These are phyloP conservation scores for Citrus sp. DNA, from an alignment of 345 rosid species.

Conservation along the genomic window DNA sequence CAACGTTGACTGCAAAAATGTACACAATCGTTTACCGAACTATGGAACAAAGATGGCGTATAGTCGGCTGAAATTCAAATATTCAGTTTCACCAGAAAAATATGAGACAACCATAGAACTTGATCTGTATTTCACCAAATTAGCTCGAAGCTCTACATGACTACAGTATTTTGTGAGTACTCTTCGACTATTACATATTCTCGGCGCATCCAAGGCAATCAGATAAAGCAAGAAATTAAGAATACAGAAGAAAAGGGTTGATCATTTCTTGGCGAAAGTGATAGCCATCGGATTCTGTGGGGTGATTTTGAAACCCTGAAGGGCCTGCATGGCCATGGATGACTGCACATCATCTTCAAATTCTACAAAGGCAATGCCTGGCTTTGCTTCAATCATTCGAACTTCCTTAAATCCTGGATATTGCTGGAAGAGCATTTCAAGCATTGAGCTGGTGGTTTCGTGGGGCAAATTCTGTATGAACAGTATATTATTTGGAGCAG, in stretches of 20 bases:
- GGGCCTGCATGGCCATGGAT: slow-evolving; percentile 81
- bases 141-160: not conserved
- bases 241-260: not conserved
- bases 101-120: not conserved
- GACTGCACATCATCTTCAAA: slow-evolving; percentile 85
- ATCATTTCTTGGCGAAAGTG: slow-evolving; percentile 85
- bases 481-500: slow-evolving; percentile 77
- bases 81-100: not conserved
- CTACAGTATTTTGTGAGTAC: not conserved
- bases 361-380: slow-evolving; percentile 93
- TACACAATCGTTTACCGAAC: not conserved
- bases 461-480: slow-evolving; percentile 91
- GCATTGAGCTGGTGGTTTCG: slow-evolving; percentile 81
- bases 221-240: not conserved
- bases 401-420: slow-evolving; percentile 94
- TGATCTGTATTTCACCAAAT: not conserved
- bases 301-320: slow-evolving; percentile 85
- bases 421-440: slow-evolving; percentile 70
- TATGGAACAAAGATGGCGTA: not conserved
- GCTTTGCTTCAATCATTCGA: slow-evolving; percentile 87
- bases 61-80: not conserved
- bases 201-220: not conserved
- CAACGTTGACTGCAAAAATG: not conserved
- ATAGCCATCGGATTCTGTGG: slow-evolving; percentile 85
- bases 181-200: slow-evolving; percentile 7